Percentiles rank a stretch among this genome's conserved stretches.
phyloP scores from a whole-genome alignment of 2,329 filamentous ascomycete species.

The Fonsecaea multimorphosa region DNA sequence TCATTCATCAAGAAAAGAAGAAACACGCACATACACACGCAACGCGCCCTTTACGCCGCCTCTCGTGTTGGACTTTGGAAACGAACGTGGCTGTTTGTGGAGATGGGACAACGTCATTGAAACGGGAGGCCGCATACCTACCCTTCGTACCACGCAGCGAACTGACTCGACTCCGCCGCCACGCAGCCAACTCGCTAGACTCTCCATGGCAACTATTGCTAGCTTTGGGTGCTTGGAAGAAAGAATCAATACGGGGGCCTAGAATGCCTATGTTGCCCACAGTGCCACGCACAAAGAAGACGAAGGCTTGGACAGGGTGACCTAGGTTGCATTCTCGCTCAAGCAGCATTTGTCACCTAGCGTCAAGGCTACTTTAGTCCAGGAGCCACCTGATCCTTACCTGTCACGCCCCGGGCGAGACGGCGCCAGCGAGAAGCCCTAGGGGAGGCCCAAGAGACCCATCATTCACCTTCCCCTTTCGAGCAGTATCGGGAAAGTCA shows the following conservation, averaged over 20 bases:
- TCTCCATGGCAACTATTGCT: background rate
- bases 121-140: background rate
- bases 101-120: background rate
- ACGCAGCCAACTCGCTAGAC: background rate
- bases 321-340: conserved; percentile 7
- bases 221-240: background rate
- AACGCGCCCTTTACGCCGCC: background rate
- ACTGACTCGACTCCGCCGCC: background rate
- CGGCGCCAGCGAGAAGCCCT: background rate
- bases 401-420: background rate
- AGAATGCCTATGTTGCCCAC: background rate
- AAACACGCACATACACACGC: background rate
- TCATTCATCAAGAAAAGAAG: background rate
- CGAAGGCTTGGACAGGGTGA: background rate
- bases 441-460: background rate
- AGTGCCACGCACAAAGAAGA: background rate
- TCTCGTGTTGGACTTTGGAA: conserved; percentile 3
- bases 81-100: background rate
- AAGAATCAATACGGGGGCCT: background rate
- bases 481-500: conserved; percentile 18
- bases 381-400: background rate
- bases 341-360: conserved; percentile 30
- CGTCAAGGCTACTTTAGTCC: background rate
- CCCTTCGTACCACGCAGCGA: background rate
- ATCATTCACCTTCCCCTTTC: conserved; percentile 12